Conservation (phyloP, 495 filamentous ascomycete genomes). For the Xylaria palmicola region DNA sequence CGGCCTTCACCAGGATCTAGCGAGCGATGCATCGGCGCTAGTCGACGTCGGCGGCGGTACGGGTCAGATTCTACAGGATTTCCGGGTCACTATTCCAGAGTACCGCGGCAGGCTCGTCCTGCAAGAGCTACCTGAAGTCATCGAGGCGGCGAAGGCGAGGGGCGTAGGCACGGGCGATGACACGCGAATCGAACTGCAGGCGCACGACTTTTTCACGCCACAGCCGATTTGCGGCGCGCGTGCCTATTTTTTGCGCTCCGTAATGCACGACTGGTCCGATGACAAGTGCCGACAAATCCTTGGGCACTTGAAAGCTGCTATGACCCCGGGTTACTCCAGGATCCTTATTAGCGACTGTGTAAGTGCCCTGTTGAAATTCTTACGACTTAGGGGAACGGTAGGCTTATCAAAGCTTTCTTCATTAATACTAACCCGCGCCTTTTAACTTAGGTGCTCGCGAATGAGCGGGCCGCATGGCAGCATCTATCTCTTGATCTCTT, state of each 20-base stretch:
- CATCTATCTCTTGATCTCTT: constrained; percentile 41
- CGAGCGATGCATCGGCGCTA: constrained; percentile 24
- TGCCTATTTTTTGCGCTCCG: constrained; percentile 42
- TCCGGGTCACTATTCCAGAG: constrained; percentile 3
- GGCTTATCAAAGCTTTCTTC: no score
- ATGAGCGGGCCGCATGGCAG: constrained; percentile 38
- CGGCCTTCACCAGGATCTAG: no score
- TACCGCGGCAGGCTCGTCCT: constrained; percentile 28
- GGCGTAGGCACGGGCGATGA: no score
- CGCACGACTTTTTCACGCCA: constrained; percentile 27
- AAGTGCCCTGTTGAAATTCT: constrained; percentile 38
- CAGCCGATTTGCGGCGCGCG: constrained; percentile 36
- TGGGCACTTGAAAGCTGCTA: constrained; percentile 33
- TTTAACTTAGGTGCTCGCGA: constrained; percentile 39
- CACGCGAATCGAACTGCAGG: constrained; percentile 18
- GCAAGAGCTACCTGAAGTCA: constrained; percentile 33
- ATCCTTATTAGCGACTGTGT: constrained; percentile 37
- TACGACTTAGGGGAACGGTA: no score
- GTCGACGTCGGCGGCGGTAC: constrained; percentile 49
- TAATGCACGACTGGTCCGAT: constrained; percentile 51
- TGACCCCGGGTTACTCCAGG: constrained; percentile 48
- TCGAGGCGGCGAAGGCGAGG: constrained; percentile 20
- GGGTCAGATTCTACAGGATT: constrained; percentile 32
- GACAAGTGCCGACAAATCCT: constrained; percentile 39
- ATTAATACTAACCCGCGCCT: not conserved